Conservation (phyloP, 2,329 filamentous ascomycete genomes). For the Fusarium hostae region DNA sequence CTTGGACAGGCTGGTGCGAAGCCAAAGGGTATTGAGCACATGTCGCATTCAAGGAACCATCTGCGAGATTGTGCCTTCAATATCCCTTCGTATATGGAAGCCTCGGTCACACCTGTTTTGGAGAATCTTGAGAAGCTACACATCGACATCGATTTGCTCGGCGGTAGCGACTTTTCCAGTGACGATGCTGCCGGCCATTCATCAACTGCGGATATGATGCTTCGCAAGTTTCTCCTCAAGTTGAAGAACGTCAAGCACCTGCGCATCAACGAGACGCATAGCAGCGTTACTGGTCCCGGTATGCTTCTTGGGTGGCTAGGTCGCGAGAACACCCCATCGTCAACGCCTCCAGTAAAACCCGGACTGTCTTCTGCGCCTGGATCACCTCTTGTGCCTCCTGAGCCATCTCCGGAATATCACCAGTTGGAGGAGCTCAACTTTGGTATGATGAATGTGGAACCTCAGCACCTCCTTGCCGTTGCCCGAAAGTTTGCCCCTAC, state of each 20-base stretch:
- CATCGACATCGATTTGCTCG: slow-evolving; percentile 42
- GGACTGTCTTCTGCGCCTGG: background rate
- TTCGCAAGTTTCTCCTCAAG: slow-evolving; percentile 43
- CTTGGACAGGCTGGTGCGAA: slow-evolving; percentile 53
- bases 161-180: slow-evolving; percentile 11
- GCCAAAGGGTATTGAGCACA: slow-evolving; percentile 59
- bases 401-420: slow-evolving; percentile 46
- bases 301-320: slow-evolving; percentile 56
- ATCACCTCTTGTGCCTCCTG: background rate
- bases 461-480: slow-evolving; percentile 48
- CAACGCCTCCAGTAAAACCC: background rate
- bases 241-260: slow-evolving; percentile 60
- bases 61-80: slow-evolving; percentile 59
- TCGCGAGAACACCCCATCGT: slow-evolving; percentile 1
- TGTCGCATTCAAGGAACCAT: slow-evolving; percentile 50
- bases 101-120: slow-evolving; percentile 55
- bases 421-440: slow-evolving; percentile 57
- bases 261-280: slow-evolving; percentile 57
- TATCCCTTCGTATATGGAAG: slow-evolving; percentile 54
- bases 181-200: slow-evolving; percentile 2
- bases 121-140: slow-evolving; percentile 58
- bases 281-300: slow-evolving; percentile 13
- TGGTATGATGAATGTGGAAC: slow-evolving; percentile 51
- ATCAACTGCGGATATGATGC: slow-evolving; percentile 14
- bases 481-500: slow-evolving; percentile 56